These are phyloP conservation scores for Trametopsis cervina DNA, from an alignment of 768 basidiomycete genomes.

Conservation along the genomic window DNA sequence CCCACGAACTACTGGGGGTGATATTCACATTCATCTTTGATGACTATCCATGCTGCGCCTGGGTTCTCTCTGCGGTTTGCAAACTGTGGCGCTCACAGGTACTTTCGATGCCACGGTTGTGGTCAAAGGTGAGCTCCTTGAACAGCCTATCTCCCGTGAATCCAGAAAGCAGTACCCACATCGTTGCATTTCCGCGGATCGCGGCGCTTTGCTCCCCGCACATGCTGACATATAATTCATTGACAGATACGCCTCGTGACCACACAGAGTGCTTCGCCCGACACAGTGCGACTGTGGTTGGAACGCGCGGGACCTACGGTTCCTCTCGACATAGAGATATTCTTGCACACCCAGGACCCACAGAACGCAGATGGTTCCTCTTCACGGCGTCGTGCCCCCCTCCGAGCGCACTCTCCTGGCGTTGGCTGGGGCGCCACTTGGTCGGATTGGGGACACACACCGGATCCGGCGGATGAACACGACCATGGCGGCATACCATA, in stretches of 20 bases:
- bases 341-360: constrained; percentile 35
- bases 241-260: constrained; percentile 67
- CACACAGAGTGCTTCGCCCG: constrained; percentile 61
- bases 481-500: constrained; percentile 16
- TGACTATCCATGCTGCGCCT: constrained; percentile 65
- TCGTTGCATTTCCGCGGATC: background rate
- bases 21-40: constrained; percentile 69
- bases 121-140: constrained; percentile 73
- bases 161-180: background rate
- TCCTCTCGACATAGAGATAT: constrained; percentile 77
- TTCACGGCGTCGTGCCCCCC: background rate
- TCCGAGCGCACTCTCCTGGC: background rate
- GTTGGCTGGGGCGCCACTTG: constrained; percentile 2
- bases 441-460: constrained; percentile 11
- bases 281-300: constrained; percentile 77
- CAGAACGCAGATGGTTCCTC: constrained; percentile 10
- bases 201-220: background rate
- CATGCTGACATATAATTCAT: constrained; percentile 18
- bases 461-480: constrained; percentile 6
- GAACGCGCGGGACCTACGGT: constrained; percentile 67
- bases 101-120: constrained; percentile 59
- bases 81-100: constrained; percentile 58
- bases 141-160: too few relatives aligned
- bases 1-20: constrained; percentile 63
- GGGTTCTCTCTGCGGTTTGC: constrained; percentile 69